These are phyloP conservation scores for Globisporangium splendens DNA, from an alignment of 352 stramenopile species.

Conservation along the genomic window DNA sequence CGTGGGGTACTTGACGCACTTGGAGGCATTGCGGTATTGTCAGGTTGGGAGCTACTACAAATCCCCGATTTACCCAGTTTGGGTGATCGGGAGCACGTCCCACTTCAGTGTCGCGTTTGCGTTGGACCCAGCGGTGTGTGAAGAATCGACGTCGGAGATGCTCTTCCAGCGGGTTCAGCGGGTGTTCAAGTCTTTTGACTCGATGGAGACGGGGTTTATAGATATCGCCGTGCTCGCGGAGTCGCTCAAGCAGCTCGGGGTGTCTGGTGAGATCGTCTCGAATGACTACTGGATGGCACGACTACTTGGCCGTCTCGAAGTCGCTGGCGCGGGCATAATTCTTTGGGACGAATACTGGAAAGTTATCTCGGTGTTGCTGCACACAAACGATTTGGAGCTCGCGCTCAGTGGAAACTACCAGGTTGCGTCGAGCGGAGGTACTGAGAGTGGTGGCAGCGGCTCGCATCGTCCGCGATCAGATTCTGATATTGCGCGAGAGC, in stretches of 20 bases:
- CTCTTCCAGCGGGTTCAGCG: slow-evolving; percentile 85
- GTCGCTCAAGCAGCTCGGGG: slow-evolving; percentile 65
- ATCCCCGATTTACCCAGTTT: slow-evolving; percentile 81
- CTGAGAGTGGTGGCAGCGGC: neutral
- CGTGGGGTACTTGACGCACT: slow-evolving; percentile 87
- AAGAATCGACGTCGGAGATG: slow-evolving; percentile 64
- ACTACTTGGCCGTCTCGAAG: slow-evolving; percentile 49
- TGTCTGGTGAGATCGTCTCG: slow-evolving; percentile 40
- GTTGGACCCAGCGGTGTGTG: slow-evolving; percentile 42
- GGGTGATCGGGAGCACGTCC: slow-evolving; percentile 86
- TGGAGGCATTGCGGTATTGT: slow-evolving; percentile 89
- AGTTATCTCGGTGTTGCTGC: slow-evolving; percentile 67
- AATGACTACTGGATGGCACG: slow-evolving; percentile 71
- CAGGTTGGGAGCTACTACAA: slow-evolving; percentile 91
- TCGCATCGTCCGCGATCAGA: slow-evolving; percentile 47
- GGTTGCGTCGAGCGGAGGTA: neutral
- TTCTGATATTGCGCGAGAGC: slow-evolving; percentile 61
- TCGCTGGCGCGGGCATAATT: slow-evolving; percentile 84
- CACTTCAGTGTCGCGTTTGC: slow-evolving; percentile 92
- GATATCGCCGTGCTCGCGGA: slow-evolving; percentile 47
- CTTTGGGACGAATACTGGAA: slow-evolving; percentile 94
- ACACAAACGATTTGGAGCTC: slow-evolving; percentile 65
- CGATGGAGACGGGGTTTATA: slow-evolving; percentile 89
- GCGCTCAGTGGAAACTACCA: slow-evolving; percentile 52
- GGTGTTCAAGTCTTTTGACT: slow-evolving; percentile 87